Evolutionary conservation across 768 basidiomycete species (phyloP).

Genomic region (Suillus sp.): DNA sequence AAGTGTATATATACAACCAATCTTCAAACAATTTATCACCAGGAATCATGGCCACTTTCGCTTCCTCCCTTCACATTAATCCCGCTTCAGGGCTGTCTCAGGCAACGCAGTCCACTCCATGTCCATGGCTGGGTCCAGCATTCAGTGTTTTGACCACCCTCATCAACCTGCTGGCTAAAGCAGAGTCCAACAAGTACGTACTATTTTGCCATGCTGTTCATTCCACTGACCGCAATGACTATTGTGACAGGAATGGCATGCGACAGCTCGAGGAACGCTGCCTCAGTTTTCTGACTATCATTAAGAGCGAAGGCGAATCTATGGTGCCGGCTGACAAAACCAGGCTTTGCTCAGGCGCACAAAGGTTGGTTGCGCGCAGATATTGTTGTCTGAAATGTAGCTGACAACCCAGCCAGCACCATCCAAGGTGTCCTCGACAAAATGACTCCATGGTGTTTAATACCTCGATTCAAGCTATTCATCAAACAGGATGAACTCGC

Average conservation of each 20-base stretch:
- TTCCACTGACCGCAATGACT: conserved; percentile 9
- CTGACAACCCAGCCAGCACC: conserved; percentile 23
- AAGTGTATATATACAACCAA: neutral
- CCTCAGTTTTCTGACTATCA: conserved; percentile 41
- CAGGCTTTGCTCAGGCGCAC: conserved; percentile 33
- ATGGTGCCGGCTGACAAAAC: conserved; percentile 33
- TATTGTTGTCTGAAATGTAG: neutral
- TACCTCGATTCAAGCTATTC: conserved; percentile 44
- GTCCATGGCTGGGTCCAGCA: conserved; percentile 48
- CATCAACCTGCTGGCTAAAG: conserved; percentile 48
- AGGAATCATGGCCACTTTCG: neutral
- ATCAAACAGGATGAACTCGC: conserved; percentile 47
- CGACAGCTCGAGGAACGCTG: conserved; percentile 50
- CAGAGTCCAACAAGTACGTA: conserved; percentile 48
- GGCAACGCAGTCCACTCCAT: conserved; percentile 46
- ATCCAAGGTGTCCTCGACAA: conserved; percentile 39
- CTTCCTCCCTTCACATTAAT: conserved; percentile 1
- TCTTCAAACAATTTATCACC: neutral
- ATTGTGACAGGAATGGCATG: conserved; percentile 41
- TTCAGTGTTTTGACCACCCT: conserved; percentile 45
- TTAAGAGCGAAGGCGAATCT: conserved; percentile 37
- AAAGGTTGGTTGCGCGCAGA: conserved; percentile 30
- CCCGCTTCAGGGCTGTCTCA: neutral
- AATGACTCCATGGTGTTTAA: conserved; percentile 47
- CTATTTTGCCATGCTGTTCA: neutral